These are phyloP conservation scores for Solanum pinnatisectum DNA, from an alignment of 257 asterid genomes.

Conservation along the genomic window DNA sequence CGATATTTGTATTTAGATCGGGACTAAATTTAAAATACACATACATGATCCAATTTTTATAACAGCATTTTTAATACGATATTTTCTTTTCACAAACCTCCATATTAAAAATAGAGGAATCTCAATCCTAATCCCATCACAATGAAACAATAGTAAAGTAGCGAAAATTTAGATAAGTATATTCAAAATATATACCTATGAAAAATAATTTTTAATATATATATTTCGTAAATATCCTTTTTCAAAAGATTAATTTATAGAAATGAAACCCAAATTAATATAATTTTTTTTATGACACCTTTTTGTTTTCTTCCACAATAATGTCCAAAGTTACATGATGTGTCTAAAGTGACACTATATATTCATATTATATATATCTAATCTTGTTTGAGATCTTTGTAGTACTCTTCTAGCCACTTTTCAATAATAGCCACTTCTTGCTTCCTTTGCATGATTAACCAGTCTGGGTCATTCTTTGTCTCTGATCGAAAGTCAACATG, in stretches of 20 bases:
- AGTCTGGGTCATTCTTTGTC: constrained; percentile 43
- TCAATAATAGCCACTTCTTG: constrained; percentile 48
- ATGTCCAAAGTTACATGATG: background rate
- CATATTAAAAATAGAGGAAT: background rate
- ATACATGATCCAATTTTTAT: too few relatives aligned
- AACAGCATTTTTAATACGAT: background rate
- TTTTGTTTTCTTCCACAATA: background rate
- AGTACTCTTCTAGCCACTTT: constrained; percentile 51
- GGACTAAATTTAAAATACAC: background rate
- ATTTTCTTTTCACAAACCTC: background rate
- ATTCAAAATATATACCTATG: background rate
- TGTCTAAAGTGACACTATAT: background rate
- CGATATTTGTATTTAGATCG: background rate
- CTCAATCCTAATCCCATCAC: background rate
- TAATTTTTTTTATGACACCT: background rate
- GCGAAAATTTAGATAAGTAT: background rate
- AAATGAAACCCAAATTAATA: background rate
- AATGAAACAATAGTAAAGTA: too few relatives aligned
- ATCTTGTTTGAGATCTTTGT: constrained; percentile 23
- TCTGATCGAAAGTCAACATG: constrained; percentile 60
- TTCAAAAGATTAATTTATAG: background rate
- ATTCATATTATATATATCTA: background rate
- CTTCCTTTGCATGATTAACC: constrained; percentile 51
- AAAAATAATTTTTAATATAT: too few relatives aligned
- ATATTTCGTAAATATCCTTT: background rate